Base-by-base conservation (phyloP, 1,139 yeast genomes). In the Yamadazyma friedrichii region DNA sequence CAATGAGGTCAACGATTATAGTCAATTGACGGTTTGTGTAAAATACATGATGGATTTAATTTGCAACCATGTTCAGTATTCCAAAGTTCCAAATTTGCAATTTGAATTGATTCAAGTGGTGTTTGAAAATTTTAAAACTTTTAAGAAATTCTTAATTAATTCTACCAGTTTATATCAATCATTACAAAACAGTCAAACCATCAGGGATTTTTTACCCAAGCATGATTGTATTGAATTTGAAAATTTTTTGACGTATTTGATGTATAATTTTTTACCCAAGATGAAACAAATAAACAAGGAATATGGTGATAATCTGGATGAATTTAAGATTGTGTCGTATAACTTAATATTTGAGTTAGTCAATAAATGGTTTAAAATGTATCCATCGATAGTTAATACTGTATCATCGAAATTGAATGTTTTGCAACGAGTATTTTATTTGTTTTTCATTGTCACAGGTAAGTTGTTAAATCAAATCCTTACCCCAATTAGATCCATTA, bases 401-500 rank as follows among this genome's bases (percentile, higher is more conserved):
- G 51, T 65, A 34, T 66, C 68, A 2, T 49, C 62, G 9, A 49
- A 49, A 4, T 53, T 58, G 42, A 47, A 59, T 22, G 66, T 73
- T 0, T 51, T 65, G 11, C 67, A 63, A 41, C 62, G 64, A 41
- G 58, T 64, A 3, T 59, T 65, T 36, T 66, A 63, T 43, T 51
- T 70, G 28, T 67, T 68, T 41, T 70, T 52, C 47, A 55, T 52
- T 15, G 68, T 70, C 1, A 50, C 67, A 15, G 75, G 72, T 1
- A 65, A 61, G 42, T 54, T 69, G 2, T 48, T 70, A 33, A 51
- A 55, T 17, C 64, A 68, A 36, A 57, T 65, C 2, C 56, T 65
- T 32, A 55, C 74, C 0, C 66, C 70, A 1, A 54, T 69, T 4
- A 53, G 72, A 48, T 59, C 70, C 11, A 44, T 69, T 1, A 49